Conservation (phyloP, 495 filamentous ascomycete genomes). For the Lindgomyces ingoldianus region DNA sequence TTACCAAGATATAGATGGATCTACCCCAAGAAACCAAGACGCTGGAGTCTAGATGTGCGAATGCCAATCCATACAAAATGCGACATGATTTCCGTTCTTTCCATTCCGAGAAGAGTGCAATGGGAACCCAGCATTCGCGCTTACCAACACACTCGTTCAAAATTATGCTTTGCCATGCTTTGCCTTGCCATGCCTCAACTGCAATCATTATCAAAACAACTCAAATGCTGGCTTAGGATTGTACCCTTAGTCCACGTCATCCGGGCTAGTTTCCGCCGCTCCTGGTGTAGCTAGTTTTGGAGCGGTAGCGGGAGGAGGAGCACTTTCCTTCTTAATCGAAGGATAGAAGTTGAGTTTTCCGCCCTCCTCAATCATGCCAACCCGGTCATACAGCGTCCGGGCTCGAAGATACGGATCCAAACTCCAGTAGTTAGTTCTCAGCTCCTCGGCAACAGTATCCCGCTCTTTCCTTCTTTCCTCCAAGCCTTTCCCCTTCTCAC, state of each 20-base stretch:
- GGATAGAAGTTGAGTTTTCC: conserved; percentile 45
- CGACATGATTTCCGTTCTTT: too few species aligned
- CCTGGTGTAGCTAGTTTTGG: not conserved
- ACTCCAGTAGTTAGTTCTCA: conserved; percentile 80
- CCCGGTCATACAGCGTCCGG: conserved; percentile 43
- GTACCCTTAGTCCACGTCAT: conserved; percentile 35
- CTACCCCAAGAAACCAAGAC: too few species aligned
- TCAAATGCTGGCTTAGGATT: too few species aligned
- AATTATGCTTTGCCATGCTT: too few species aligned
- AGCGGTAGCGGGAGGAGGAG: not conserved
- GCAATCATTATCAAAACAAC: too few species aligned
- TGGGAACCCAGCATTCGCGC: too few species aligned
- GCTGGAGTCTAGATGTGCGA: too few species aligned
- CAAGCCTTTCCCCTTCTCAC: conserved; percentile 13
- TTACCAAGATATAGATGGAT: too few species aligned
- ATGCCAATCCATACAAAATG: too few species aligned
- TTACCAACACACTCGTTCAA: too few species aligned
- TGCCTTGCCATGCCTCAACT: too few species aligned
- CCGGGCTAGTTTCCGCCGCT: conserved; percentile 25
- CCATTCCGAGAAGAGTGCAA: too few species aligned
- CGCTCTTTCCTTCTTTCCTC: conserved; percentile 52
- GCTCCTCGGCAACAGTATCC: conserved; percentile 55
- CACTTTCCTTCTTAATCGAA: conserved; percentile 18
- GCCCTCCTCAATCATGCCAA: conserved; percentile 36
- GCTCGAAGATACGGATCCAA: conserved; percentile 48